Base-by-base conservation (phyloP, 495 filamentous ascomycete genomes). In the Trichoderma erinaceum region DNA sequence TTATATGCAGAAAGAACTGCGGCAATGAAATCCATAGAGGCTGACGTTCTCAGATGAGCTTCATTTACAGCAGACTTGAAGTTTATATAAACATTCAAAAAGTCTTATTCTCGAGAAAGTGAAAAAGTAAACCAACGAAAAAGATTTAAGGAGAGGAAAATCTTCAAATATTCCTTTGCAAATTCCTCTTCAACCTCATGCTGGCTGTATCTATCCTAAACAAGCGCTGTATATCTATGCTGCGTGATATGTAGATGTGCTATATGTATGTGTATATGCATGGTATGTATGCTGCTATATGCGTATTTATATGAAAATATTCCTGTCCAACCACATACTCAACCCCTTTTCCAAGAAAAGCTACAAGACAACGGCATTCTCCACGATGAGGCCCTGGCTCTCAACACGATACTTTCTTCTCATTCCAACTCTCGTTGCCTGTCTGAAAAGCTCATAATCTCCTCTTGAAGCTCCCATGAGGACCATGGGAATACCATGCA, bases 391-490 rank as follows among this genome's bases (percentile, higher is more conserved):
- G 16, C 93, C 94, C 76, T 92, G 89, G 68, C 92, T 95, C 70
- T 88, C 86, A 58, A 97, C 85, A 72, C 85, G 86, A 75, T 91
- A 97, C 75, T 92, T 78, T 75, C 92, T 86, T 77, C 87, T 86
- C 61, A 97, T 73, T 0, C 91, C 92, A 18, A 97, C 70, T 2
- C 83, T 84, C 71, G 76, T 81, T 16, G 90, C 86, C 70, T 78
- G 78, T 65, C 75, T 82, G 3, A 96, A 71, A 68, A 89, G 72
- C 58, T 86, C 83, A 69, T 88, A 90, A 56, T 85, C 88, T 68
- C 84, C 81, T 18, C 92, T 82, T 3, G 90, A 91, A 0, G 91
- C 92, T 0, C 86, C 86, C 10, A 96, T 88, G 89, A 98, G 90
- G 27, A 97, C 83, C 88, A 97, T 88, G 27, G 88, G 84, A 21